Evolutionary conservation across 2,329 filamentous ascomycete species (phyloP), one percentile per base, ranked within the genome.

Genomic region (Cytospora piceae): DNA sequence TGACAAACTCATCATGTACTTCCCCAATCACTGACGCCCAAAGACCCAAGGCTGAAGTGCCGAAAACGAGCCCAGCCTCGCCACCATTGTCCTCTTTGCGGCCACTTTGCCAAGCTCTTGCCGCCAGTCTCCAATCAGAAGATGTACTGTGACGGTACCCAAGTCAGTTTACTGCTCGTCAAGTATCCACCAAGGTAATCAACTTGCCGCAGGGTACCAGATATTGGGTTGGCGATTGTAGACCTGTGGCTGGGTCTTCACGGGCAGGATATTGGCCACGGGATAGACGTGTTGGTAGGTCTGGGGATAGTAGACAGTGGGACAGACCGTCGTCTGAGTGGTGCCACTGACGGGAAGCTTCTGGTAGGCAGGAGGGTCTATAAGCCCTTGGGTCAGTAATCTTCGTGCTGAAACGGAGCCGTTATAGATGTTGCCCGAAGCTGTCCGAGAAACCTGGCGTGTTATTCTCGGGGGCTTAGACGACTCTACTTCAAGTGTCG

Each of bases 261-360:
- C 12, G 20, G 60, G n/a, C 11, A 37, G 60, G n/a, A 57, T 1
- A 5, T 22, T 49, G n/a, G 46, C 15, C n/a, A 12, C 31, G 4
- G 46, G 58, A 12, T 60, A 53, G 12, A 6, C 46, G 53, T 64
- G 51, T 8, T 42, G 51, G 15, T 46, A 37, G 8, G 20, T 57
- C 22, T 54, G 42, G 4, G 37, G 37, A 1, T 31, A 22, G 27
- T 54, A 55, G 24, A 39, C 34, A 12, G 60, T 53, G n/a, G 56
- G 32, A 20, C 22, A 14, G 42, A n/a, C 51, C 12, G 57, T 56
- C 20, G 60, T 24, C 31, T 22, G 37, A 12, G 37, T 56, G 31
- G 64, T 66, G 12, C 61, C 65, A 12, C 54, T 60, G 61, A 67
- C 61, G 17, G 65, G 65, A 11, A 64, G 6, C 17, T 24, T 63